A percentile compares a stretch with the other conserved stretches of the same genome.
These are phyloP conservation scores for Daldinia decipiens DNA, from an alignment of 495 filamentous ascomycete genomes.

Conservation along the genomic window DNA sequence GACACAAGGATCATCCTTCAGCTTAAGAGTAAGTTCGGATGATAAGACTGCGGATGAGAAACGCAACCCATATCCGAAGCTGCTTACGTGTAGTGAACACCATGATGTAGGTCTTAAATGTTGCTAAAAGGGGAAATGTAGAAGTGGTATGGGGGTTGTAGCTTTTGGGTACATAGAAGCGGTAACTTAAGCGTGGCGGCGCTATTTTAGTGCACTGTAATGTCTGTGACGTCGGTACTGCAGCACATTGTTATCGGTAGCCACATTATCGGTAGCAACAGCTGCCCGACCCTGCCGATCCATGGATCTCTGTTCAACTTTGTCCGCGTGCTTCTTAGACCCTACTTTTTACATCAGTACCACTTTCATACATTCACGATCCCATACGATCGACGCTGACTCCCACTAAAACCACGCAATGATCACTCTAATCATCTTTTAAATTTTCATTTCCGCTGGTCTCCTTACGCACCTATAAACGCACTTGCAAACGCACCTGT, in stretches of 20 bases:
- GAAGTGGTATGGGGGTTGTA: background rate
- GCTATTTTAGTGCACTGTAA: constrained; percentile 18
- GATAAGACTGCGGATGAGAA: background rate
- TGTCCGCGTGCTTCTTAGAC: constrained; percentile 31
- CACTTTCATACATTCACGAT: constrained; percentile 6
- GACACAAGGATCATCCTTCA: background rate
- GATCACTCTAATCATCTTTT: constrained; percentile 11
- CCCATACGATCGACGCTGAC: background rate
- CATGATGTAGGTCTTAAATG: background rate
- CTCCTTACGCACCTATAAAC: constrained; percentile 12
- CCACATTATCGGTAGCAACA: constrained; percentile 14
- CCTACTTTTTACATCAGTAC: constrained; percentile 2
- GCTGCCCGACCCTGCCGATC: constrained; percentile 30
- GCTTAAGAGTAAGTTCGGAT: background rate
- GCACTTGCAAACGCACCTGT: constrained; percentile 17
- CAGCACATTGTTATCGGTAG: constrained; percentile 17
- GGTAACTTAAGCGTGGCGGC: constrained; percentile 4
- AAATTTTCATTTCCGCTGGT: constrained; percentile 3
- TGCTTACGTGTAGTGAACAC: constrained; percentile 4
- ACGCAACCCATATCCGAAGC: background rate
- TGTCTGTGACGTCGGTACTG: constrained; percentile 33
- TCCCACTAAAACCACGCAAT: constrained; percentile 10
- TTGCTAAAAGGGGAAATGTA: background rate
- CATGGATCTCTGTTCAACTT: constrained; percentile 24
- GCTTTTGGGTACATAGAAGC: background rate